Evolutionary conservation across 2,329 filamentous ascomycete species (phyloP).

Genomic region (Lachnum nothofagi): DNA sequence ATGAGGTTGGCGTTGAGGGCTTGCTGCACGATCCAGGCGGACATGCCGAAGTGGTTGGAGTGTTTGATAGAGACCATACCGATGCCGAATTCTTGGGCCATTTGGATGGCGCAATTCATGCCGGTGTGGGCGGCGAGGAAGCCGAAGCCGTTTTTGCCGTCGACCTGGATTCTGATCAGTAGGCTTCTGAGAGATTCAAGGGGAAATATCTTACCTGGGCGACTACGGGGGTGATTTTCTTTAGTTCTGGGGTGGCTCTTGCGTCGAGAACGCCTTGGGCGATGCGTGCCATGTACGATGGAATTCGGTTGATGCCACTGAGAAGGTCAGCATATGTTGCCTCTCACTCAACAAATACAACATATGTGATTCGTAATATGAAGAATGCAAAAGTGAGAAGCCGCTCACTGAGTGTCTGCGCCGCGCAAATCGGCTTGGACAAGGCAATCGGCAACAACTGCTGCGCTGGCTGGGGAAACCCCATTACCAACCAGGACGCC

Average conservation of each 20-base stretch:
- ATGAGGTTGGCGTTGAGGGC: conserved; percentile 68
- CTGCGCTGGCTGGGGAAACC: conserved; percentile 53
- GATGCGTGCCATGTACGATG: conserved; percentile 70
- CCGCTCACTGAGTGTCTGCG: conserved; percentile 65
- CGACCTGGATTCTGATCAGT: conserved; percentile 21
- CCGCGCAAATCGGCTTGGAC: conserved; percentile 72
- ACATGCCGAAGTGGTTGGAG: conserved; percentile 81
- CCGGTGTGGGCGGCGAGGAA: conserved; percentile 64
- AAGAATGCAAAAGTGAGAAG: too few relatives aligned
- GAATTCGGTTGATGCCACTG: conserved; percentile 66
- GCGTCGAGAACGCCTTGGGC: conserved; percentile 64
- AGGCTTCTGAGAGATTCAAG: background rate
- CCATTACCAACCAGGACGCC: conserved; percentile 56
- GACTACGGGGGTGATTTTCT: conserved; percentile 63
- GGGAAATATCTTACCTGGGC: conserved; percentile 41
- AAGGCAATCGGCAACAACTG: conserved; percentile 61
- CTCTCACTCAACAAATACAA: background rate
- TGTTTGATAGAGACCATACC: conserved; percentile 72
- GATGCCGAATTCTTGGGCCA: conserved; percentile 62
- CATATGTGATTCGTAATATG: background rate
- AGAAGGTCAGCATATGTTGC: too few relatives aligned
- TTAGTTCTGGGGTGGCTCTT: conserved; percentile 52
- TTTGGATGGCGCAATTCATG: conserved; percentile 63
- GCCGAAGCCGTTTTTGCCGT: conserved; percentile 68
- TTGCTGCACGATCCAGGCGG: conserved; percentile 73